Base-by-base conservation (phyloP, 768 basidiomycete species). In the Leccinum rimulosum region DNA sequence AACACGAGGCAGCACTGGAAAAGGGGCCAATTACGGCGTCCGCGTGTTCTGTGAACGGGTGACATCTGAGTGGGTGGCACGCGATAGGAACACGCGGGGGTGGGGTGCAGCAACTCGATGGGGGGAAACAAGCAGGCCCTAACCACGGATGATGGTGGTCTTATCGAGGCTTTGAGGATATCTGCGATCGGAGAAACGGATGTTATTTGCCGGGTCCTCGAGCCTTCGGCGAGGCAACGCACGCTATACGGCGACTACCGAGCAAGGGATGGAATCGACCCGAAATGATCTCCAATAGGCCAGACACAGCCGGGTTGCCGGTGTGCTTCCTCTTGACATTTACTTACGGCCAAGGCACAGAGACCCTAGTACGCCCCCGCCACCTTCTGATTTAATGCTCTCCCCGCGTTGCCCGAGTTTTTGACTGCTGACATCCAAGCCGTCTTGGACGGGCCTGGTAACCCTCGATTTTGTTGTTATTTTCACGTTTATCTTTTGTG, bases 1-100 rank as follows among this genome's bases (percentile, higher is more conserved):
- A 36, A 61, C 71, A 73, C 69, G 71, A 74, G 71, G 71, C 73
- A 56, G 62, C 68, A 64, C 62, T 47, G 54, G 59, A 73, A 72
- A 64, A 64, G 64, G 64, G 61, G 68, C 31, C 62, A 63, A 56
- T 61, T 61, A 60, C 56, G 50, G 54, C 54, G 33, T 14, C 54
- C 57, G 36, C 66, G 59, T 69, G 67, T 19, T 38, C 9, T 19
- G 10, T 12, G 43, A 45, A 19, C 10, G 43, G 14, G 43, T 43
- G 43, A 19, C 43, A 45, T 45, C 43, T 11, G 43, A 2, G 19
- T 11, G 43, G 43, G 43, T 19, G 55, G 52, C 66, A 67, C 55
- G 67, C 68, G 60, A 50, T 27, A 38, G 45, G 31, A 14, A 53
- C 61, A 57, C 54, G 61, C 50, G 45, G 6, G 1, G 6, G 17